These are phyloP conservation scores for Fraxinus quadrangulata DNA, from an alignment of 257 asterid genomes.

Conservation along the genomic window DNA sequence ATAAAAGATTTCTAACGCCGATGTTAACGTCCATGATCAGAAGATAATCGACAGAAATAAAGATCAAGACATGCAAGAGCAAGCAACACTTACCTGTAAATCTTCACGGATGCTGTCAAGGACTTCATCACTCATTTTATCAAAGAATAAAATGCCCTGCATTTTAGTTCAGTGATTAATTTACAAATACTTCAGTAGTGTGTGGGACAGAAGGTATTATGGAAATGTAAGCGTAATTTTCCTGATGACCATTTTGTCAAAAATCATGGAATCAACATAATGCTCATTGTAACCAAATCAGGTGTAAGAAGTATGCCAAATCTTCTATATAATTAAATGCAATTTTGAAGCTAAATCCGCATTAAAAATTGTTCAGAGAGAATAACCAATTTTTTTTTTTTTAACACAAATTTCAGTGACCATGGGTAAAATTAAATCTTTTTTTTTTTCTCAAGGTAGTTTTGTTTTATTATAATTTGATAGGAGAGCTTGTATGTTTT, in stretches of 20 bases:
- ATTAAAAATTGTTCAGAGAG: background rate
- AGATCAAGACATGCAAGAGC: background rate
- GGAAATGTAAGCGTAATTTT: background rate
- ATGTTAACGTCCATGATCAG: background rate
- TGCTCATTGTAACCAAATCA: too few relatives aligned
- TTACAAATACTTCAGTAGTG: constrained; percentile 22
- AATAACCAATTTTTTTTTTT: background rate
- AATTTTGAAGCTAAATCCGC: background rate
- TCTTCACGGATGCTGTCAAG: constrained; percentile 67
- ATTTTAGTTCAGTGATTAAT: constrained; percentile 7
- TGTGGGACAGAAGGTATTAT: background rate
- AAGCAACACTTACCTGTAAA: constrained; percentile 57
- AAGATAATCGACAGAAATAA: background rate
- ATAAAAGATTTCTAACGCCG: constrained; percentile 3
- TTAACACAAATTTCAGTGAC: background rate
- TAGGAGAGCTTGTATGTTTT: background rate
- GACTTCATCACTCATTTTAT: constrained; percentile 79
- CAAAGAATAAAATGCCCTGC: constrained; percentile 95
- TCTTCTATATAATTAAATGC: background rate
- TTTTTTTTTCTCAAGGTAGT: too few relatives aligned
- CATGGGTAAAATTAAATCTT: background rate
- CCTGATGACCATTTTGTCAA: background rate
- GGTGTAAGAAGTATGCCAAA: too few relatives aligned
- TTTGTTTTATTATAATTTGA: background rate
- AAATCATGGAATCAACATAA: too few relatives aligned